Evolutionary conservation across 106 monocot genomes (phyloP).

Genomic region (Narthecium ossifragum): DNA sequence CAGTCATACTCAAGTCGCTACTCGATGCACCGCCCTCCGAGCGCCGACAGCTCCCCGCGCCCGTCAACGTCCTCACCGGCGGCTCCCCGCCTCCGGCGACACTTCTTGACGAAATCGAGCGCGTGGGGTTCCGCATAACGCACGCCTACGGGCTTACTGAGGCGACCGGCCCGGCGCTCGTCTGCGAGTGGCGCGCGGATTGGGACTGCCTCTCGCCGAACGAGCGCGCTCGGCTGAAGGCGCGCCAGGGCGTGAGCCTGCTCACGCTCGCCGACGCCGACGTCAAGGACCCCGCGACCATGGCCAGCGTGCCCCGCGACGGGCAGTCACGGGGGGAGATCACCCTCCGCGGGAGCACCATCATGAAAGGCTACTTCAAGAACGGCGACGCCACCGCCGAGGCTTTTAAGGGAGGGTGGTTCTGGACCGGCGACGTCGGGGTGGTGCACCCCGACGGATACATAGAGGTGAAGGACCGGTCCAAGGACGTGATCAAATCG

Average conservation of each 20-base stretch:
- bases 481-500: slow-evolving; percentile 88
- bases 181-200: slow-evolving; percentile 69
- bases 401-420: slow-evolving; percentile 63
- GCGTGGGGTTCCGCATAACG: slow-evolving; percentile 57
- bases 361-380: slow-evolving; percentile 92
- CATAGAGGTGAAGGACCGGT: slow-evolving; percentile 75
- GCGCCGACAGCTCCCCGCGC: slow-evolving; percentile 6
- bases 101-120: slow-evolving; percentile 45
- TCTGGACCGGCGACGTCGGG: slow-evolving; percentile 74
- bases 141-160: slow-evolving; percentile 91
- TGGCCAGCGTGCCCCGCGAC: slow-evolving; percentile 54
- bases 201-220: slow-evolving; percentile 38
- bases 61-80: slow-evolving; percentile 64
- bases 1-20: slow-evolving; percentile 56
- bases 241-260: slow-evolving; percentile 64
- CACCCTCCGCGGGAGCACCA: slow-evolving; percentile 66
- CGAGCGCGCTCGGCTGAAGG: slow-evolving; percentile 35
- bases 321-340: slow-evolving; percentile 71
- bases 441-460: slow-evolving; percentile 79
- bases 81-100: slow-evolving; percentile 75
- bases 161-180: slow-evolving; percentile 68
- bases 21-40: slow-evolving; percentile 27
- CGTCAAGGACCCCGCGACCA: slow-evolving; percentile 34
- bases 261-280: slow-evolving; percentile 54
- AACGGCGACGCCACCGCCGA: slow-evolving; percentile 35